Conservation (phyloP, 2,329 filamentous ascomycete genomes). For the Hypoxylon rubiginosum region DNA sequence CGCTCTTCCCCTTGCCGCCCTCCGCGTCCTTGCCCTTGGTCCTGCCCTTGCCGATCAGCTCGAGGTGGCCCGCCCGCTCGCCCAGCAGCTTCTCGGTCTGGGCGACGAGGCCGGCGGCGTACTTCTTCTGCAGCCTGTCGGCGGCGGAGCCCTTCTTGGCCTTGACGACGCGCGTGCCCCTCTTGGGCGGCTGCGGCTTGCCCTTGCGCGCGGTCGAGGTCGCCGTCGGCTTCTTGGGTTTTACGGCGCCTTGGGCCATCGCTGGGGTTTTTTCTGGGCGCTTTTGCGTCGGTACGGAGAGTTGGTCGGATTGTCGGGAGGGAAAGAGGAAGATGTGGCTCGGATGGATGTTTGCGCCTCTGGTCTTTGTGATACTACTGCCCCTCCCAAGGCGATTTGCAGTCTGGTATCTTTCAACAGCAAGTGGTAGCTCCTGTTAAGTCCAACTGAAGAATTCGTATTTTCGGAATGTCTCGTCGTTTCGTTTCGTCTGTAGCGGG, state of each 20-base stretch:
- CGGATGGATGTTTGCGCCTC: too few species aligned
- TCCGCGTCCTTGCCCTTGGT: constrained; percentile 50
- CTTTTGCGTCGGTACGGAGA: background rate
- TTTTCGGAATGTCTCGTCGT: too few species aligned
- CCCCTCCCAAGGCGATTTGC: too few species aligned
- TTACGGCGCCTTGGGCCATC: constrained; percentile 70
- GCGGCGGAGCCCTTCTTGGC: constrained; percentile 53
- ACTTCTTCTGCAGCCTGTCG: constrained; percentile 69
- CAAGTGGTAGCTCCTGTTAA: too few species aligned
- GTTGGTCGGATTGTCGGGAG: background rate
- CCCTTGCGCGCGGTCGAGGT: constrained; percentile 58
- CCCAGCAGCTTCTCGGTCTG: constrained; percentile 71
- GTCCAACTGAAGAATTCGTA: too few species aligned
- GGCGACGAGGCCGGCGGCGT: constrained; percentile 65
- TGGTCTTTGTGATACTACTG: too few species aligned
- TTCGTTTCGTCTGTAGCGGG: too few species aligned
- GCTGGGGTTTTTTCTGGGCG: constrained; percentile 4
- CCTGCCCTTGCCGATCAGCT: constrained; percentile 63
- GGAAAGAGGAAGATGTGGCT: background rate
- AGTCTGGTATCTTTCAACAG: too few species aligned
- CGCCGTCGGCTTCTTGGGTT: constrained; percentile 58
- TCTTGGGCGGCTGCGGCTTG: constrained; percentile 62
- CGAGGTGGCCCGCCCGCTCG: constrained; percentile 70
- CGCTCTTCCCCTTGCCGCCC: constrained; percentile 43
- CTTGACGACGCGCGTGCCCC: constrained; percentile 53